Base-by-base conservation (phyloP, 129 eudicot genomes). In the Lactuca sativa region DNA sequence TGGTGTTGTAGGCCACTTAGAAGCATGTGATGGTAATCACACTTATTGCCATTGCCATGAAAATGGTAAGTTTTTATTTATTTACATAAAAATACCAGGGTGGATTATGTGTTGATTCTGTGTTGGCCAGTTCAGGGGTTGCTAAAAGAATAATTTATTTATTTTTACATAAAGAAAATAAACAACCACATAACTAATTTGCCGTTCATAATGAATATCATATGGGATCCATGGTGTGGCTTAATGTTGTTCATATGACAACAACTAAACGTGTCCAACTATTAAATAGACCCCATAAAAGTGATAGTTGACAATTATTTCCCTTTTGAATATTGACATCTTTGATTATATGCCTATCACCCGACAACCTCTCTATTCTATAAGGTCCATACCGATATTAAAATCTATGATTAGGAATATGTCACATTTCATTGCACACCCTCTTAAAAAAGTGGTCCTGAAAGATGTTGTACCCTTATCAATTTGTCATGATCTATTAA, bases 1-100 rank as follows among this genome's bases (percentile, higher is more conserved):
- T 85, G 98, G 98, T 56, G 74, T 86, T 77, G 92, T 92, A 38
- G 95, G 96, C 66, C 98, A 92, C 84, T 81, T 92, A 75, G 96
- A 92, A 80, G 54, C 85, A 56, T 92, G 98, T 58, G 96, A 92
- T 75, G 95, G 98, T 57, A 86, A 84, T 56, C 70, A 60, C 11
- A 76, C 18, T 73, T 86, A 89, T 83, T 92, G 98, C 80, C 89
- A 74, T 14, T 92, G 98, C 78, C 88, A 73, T 64, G 78, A 80
- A 75, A 92, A 82, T 76, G 96, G 98, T 92, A 68, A 89, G 91
- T 80, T 54, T 48, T 9, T 44, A 48, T 52, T 13, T 53, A n/a
- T 77, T 68, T 34, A 15, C 41, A 25, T 0, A 25, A 25, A 25
- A 25, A 25, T 25, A 25, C 30, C 30, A 25, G 30, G 30, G 30